A percentile compares a stretch with the other conserved stretches of the same genome.
phyloP scores from a whole-genome alignment of 2,329 filamentous ascomycete genomes.

The Alternaria triticina region DNA sequence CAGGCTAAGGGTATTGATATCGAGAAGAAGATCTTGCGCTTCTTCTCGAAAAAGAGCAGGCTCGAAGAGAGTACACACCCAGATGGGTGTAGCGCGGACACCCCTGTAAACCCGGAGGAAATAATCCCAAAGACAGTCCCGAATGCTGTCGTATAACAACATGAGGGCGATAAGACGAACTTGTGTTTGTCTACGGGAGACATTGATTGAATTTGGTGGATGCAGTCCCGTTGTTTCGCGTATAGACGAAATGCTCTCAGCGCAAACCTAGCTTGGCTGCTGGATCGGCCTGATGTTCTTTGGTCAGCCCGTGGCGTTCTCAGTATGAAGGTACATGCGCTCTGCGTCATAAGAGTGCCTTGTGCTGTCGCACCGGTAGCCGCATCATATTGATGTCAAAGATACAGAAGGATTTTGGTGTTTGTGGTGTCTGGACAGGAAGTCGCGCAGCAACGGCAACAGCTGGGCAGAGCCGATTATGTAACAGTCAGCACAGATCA shows the following conservation, averaged over 20 bases:
- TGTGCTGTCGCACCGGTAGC: too few relatives aligned
- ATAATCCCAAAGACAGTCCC: conserved; percentile 16
- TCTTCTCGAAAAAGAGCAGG: conserved; percentile 3
- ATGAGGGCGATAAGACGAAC: neutral
- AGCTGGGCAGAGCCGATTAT: neutral
- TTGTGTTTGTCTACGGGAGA: neutral
- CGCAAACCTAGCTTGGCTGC: neutral
- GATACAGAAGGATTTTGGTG: neutral
- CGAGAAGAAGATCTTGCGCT: conserved; percentile 10
- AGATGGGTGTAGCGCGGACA: neutral
- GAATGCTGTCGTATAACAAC: conserved; percentile 22
- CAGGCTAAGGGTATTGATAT: conserved; percentile 31
- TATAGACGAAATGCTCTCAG: neutral
- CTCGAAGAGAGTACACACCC: neutral
- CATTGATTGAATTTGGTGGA: neutral
- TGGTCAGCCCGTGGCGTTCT: neutral
- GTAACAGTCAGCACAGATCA: neutral
- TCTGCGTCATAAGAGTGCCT: neutral
- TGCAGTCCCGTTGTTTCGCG: neutral
- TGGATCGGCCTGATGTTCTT: neutral
- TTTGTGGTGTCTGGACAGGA: neutral
- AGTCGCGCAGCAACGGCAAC: neutral
- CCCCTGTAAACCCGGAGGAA: neutral
- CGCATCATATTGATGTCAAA: neutral
- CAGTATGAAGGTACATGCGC: neutral